These are phyloP conservation scores for Fraxinus albicans DNA, from an alignment of 305 asterid genomes.

Conservation along the genomic window DNA sequence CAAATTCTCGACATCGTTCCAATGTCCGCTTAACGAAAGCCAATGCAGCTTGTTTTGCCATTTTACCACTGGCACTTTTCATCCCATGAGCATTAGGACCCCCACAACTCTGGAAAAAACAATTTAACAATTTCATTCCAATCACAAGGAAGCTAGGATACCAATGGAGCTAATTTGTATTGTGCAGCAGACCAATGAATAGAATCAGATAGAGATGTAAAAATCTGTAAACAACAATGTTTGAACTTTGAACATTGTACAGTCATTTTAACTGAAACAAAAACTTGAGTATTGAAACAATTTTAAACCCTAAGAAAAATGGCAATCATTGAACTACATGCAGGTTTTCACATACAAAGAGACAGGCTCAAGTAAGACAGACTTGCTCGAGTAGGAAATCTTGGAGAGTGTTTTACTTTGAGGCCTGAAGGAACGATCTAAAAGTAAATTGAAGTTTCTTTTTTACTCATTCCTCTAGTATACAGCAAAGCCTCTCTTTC, in stretches of 20 bases:
- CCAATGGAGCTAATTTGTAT: not conserved
- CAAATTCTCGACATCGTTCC: slow-evolving; percentile 67
- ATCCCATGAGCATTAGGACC: slow-evolving; percentile 78
- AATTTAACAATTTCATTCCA: slow-evolving; percentile 12
- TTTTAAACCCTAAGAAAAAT: not conserved
- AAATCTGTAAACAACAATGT: not conserved
- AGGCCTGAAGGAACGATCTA: not conserved
- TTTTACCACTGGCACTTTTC: slow-evolving; percentile 79
- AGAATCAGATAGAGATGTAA: not conserved
- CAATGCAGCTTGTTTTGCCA: slow-evolving; percentile 84
- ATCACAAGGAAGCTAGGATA: slow-evolving; percentile 6
- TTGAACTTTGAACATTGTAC: not conserved
- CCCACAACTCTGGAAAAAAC: slow-evolving; percentile 61
- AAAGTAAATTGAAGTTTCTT: not conserved
- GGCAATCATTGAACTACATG: not conserved
- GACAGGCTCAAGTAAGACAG: not conserved
- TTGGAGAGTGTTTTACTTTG: not conserved
- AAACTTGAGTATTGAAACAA: not conserved
- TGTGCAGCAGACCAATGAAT: slow-evolving; percentile 9
- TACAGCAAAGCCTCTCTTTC: not conserved
- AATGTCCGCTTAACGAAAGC: slow-evolving; percentile 76
- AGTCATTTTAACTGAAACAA: not conserved
- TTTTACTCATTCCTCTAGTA: not conserved
- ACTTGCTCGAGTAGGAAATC: not conserved
- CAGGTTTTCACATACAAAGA: not conserved